phyloP scores from a whole-genome alignment of 257 asterid species.

The Solanum peruvianum region DNA sequence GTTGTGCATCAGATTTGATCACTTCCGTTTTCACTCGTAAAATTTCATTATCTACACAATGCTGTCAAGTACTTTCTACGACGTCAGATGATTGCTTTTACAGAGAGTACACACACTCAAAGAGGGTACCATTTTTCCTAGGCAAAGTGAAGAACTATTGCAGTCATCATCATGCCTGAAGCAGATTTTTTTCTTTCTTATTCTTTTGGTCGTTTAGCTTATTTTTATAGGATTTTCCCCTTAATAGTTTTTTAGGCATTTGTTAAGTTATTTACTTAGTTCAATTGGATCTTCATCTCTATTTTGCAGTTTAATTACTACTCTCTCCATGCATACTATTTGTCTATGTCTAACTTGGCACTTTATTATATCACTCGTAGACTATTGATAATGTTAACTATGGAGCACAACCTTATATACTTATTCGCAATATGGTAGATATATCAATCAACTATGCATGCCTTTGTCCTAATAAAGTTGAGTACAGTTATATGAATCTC shows the following conservation, averaged over 20 bases:
- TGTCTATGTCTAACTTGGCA: not conserved
- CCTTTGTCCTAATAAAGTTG: no score
- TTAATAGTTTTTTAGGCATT: not conserved
- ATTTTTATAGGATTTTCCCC: not conserved
- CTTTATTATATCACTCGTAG: not conserved
- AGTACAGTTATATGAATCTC: no score
- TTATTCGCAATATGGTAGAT: not conserved
- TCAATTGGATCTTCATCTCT: not conserved
- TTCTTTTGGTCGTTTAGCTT: not conserved
- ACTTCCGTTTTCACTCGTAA: not conserved
- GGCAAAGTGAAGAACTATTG: not conserved
- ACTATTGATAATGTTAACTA: not conserved
- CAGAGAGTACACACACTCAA: not conserved
- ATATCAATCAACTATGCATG: not conserved
- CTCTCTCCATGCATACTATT: not conserved
- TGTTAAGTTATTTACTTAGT: no score
- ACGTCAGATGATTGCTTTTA: not conserved
- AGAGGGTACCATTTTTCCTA: not conserved
- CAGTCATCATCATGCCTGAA: not conserved
- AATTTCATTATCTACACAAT: not conserved
- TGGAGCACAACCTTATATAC: not conserved
- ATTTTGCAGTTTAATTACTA: no score
- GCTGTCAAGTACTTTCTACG: not conserved
- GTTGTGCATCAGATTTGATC: not conserved
- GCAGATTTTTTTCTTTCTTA: not conserved